Percentiles rank a stretch among this genome's conserved stretches.
phyloP scores from a whole-genome alignment of 1,139 yeast species.

The Arxiozyma slooffiae region DNA sequence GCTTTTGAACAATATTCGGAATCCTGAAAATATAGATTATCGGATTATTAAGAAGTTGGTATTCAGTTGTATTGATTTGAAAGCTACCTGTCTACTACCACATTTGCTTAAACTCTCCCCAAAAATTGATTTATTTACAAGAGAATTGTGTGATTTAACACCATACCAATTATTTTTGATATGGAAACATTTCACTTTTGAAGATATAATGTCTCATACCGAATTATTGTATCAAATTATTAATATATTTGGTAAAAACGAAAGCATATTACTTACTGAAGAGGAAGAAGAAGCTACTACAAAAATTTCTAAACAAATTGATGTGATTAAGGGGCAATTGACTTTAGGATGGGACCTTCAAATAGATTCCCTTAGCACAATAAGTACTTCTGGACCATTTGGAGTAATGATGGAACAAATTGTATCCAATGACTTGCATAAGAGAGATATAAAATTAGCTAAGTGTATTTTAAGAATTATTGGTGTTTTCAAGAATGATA shows the following conservation, averaged over 20 bases:
- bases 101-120: conserved; percentile 8
- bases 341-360: not conserved
- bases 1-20: conserved; percentile 9
- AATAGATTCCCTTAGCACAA: not conserved
- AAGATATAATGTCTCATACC: conserved; percentile 6
- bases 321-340: not conserved
- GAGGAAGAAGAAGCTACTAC: conserved; percentile 10
- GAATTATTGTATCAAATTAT: conserved; percentile 10
- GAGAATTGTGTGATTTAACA: conserved; percentile 9
- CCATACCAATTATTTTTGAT: conserved; percentile 11
- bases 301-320: conserved; percentile 1
- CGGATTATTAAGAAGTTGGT: conserved; percentile 11
- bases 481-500: conserved; percentile 35
- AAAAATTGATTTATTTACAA: conserved; percentile 9
- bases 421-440: conserved; percentile 8
- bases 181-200: conserved; percentile 9
- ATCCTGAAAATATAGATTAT: conserved; percentile 6
- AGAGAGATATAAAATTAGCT: conserved; percentile 11
- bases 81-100: conserved; percentile 16
- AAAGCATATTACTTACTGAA: conserved; percentile 7
- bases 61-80: conserved; percentile 8
- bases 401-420: conserved; percentile 11
- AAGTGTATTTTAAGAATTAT: conserved; percentile 29
- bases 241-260: conserved; percentile 11
- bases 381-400: conserved; percentile 4